A percentile compares a stretch with the other conserved stretches of the same genome.
phyloP scores from a whole-genome alignment of 345 rosid species.

The Cardamine occulta region DNA sequence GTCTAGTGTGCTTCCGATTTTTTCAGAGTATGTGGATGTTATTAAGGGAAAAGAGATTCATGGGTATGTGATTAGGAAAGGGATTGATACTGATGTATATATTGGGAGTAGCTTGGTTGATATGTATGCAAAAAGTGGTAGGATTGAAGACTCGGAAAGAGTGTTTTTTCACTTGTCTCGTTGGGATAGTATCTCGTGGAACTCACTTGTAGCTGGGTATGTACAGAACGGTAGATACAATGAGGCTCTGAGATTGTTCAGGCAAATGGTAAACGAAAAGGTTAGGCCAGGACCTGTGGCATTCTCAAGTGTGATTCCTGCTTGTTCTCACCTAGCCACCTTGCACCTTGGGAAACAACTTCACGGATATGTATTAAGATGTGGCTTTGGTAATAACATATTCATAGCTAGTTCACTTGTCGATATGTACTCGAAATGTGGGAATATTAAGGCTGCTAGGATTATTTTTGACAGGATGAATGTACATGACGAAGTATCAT shows the following conservation, averaged over 20 bases:
- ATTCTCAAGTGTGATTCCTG: slow-evolving; percentile 82
- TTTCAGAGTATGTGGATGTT: slow-evolving; percentile 64
- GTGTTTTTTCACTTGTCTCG: slow-evolving; percentile 54
- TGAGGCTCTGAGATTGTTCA: slow-evolving; percentile 64
- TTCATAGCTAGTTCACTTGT: slow-evolving; percentile 79
- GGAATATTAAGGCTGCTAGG: slow-evolving; percentile 65
- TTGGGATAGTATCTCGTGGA: slow-evolving; percentile 76
- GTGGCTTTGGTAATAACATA: slow-evolving; percentile 57
- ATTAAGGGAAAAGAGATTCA: slow-evolving; percentile 80
- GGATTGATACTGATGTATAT: slow-evolving; percentile 54
- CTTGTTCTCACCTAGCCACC: slow-evolving; percentile 75
- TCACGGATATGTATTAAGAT: slow-evolving; percentile 67
- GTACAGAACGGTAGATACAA: slow-evolving; percentile 74
- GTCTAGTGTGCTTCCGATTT: slow-evolving; percentile 78
- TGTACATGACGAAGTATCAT: slow-evolving; percentile 73
- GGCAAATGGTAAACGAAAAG: slow-evolving; percentile 60
- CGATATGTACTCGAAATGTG: slow-evolving; percentile 94
- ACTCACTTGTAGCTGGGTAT: slow-evolving; percentile 71
- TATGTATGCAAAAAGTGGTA: slow-evolving; percentile 78
- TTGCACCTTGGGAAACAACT: slow-evolving; percentile 83
- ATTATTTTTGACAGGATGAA: slow-evolving; percentile 65
- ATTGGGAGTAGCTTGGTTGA: slow-evolving; percentile 78
- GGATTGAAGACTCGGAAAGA: slow-evolving; percentile 53
- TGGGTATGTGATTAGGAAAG: slow-evolving; percentile 69
- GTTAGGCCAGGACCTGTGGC: slow-evolving; percentile 64